phyloP scores from a whole-genome alignment of 805 yeast genomes.

The Candida wancherniae region DNA sequence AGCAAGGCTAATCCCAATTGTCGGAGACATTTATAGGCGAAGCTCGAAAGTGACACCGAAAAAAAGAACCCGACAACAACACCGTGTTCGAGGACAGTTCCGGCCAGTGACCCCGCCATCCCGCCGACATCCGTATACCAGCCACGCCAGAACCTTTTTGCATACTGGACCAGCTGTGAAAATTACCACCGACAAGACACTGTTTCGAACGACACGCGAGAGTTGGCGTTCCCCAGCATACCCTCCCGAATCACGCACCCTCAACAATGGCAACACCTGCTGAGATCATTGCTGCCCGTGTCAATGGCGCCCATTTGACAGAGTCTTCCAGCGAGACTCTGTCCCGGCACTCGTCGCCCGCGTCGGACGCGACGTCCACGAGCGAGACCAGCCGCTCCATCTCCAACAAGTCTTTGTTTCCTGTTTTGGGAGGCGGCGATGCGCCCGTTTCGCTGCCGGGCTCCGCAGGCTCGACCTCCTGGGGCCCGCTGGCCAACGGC shows the following conservation, averaged over 20 bases:
- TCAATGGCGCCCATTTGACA: conserved; percentile 22
- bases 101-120: no score
- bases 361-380: conserved; percentile 4
- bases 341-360: conserved; percentile 1
- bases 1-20: no score
- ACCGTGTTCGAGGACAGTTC: no score
- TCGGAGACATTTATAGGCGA: no score
- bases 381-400: conserved; percentile 31
- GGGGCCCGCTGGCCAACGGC: conserved; percentile 35
- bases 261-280: conserved; percentile 41
- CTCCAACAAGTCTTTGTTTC: conserved; percentile 55
- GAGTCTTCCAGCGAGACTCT: conserved; percentile 14
- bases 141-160: no score
- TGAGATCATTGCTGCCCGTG: conserved; percentile 46
- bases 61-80: no score
- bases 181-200: no score
- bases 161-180: no score
- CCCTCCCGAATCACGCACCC: conserved; percentile 1
- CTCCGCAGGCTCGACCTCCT: conserved; percentile 28
- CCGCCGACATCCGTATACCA: no score
- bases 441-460: conserved; percentile 13
- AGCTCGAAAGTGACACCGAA: no score
- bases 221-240: no score
- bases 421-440: conserved; percentile 57
- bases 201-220: no score